Conservation (phyloP, 108 stramenopile genomes). For the Skeletonema costatum region DNA sequence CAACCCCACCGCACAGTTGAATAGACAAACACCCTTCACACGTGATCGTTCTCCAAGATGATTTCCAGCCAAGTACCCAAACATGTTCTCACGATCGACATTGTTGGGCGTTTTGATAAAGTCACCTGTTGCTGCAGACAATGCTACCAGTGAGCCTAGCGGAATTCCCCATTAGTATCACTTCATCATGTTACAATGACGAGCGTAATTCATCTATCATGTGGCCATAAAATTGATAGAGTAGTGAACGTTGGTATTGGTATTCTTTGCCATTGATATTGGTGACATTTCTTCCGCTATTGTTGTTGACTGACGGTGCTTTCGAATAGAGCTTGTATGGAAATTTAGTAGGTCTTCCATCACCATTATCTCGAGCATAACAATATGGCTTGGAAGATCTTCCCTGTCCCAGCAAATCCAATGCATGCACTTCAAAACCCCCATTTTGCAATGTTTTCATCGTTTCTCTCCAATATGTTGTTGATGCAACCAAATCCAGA, state of each 20-base stretch:
- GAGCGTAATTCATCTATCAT: slow-evolving; percentile 65
- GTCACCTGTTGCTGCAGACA: slow-evolving; percentile 67
- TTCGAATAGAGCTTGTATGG: background rate
- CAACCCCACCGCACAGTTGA: slow-evolving; percentile 70
- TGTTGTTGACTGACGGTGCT: background rate
- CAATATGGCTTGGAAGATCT: slow-evolving; percentile 53
- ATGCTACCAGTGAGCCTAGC: slow-evolving; percentile 60
- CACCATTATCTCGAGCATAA: background rate
- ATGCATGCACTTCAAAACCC: slow-evolving; percentile 68
- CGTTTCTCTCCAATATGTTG: slow-evolving; percentile 70
- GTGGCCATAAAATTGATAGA: slow-evolving; percentile 66
- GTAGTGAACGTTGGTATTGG: slow-evolving; percentile 39
- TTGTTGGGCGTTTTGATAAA: slow-evolving; percentile 18
- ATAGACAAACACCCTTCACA: slow-evolving; percentile 56
- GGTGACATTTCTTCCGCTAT: background rate
- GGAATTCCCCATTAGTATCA: slow-evolving; percentile 70
- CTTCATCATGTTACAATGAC: slow-evolving; percentile 27
- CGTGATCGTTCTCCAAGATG: slow-evolving; percentile 11
- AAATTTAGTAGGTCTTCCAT: background rate
- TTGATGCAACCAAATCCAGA: slow-evolving; percentile 69
- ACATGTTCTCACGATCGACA: background rate
- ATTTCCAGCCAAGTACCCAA: slow-evolving; percentile 26
- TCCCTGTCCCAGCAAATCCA: slow-evolving; percentile 70
- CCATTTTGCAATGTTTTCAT: slow-evolving; percentile 21
- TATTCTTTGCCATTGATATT: slow-evolving; percentile 5